Conservation (phyloP, 805 yeast genomes). For the Kazachstania viticola region DNA sequence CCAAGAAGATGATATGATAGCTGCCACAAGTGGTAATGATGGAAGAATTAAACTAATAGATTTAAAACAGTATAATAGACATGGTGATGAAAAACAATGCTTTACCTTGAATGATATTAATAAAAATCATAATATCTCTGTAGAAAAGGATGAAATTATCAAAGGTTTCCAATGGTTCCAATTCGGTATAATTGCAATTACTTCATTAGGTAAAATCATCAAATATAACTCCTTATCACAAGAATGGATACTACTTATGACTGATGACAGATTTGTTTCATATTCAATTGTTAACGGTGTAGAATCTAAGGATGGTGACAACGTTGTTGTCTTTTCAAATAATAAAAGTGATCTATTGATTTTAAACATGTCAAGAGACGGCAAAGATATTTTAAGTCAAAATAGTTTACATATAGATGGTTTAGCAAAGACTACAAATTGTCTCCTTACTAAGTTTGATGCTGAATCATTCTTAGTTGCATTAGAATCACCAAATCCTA, state of each 20-base stretch:
- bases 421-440: constrained; percentile 39
- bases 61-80: constrained; percentile 26
- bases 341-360: constrained; percentile 34
- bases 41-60: constrained; percentile 66
- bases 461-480: constrained; percentile 29
- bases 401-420: constrained; percentile 17
- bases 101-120: constrained; percentile 28
- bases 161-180: constrained; percentile 46
- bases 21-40: constrained; percentile 90
- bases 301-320: constrained; percentile 17
- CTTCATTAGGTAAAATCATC: constrained; percentile 49
- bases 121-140: constrained; percentile 13
- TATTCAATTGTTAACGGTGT: constrained; percentile 36
- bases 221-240: constrained; percentile 7
- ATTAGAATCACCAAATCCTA: constrained; percentile 59
- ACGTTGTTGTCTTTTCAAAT: constrained; percentile 27
- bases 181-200: constrained; percentile 37
- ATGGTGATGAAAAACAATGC: constrained; percentile 19
- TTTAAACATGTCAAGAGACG: constrained; percentile 31
- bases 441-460: constrained; percentile 26
- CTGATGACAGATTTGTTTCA: constrained; percentile 23
- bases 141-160: constrained; percentile 41
- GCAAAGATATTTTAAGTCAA: constrained; percentile 18
- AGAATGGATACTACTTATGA: constrained; percentile 22
- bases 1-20: constrained; percentile 32